Conservation (phyloP, 495 filamentous ascomycete species). For the Penicillium subrubescens region DNA sequence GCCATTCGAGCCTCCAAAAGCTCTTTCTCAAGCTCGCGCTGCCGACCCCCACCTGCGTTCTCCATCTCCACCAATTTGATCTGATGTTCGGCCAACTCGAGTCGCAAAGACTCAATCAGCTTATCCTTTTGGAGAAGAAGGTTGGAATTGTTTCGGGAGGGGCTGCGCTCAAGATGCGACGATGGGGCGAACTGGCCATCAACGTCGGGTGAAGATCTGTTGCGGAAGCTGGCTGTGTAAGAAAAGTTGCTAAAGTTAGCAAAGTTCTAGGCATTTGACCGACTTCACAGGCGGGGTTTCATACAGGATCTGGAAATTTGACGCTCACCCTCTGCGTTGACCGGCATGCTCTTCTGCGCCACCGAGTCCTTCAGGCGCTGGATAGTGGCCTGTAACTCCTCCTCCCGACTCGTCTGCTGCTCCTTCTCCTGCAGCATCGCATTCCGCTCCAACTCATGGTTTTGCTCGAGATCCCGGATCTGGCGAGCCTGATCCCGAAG, state of each 20-base stretch:
- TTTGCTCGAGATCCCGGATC: constrained; percentile 83
- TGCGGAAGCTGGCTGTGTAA: constrained; percentile 54
- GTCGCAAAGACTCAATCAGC: constrained; percentile 85
- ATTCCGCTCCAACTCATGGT: constrained; percentile 86
- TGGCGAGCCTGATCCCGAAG: constrained; percentile 76
- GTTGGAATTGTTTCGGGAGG: constrained; percentile 83
- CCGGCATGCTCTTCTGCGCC: constrained; percentile 64
- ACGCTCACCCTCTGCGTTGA: constrained; percentile 64
- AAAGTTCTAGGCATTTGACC: neutral
- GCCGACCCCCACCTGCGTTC: constrained; percentile 80
- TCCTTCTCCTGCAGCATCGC: constrained; percentile 89
- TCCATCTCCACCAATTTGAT: constrained; percentile 95
- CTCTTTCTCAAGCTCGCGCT: constrained; percentile 84
- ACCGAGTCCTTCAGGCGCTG: constrained; percentile 87
- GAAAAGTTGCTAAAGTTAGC: constrained; percentile 34
- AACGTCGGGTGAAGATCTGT: constrained; percentile 44
- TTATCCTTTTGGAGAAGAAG: constrained; percentile 93
- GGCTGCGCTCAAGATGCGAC: constrained; percentile 73
- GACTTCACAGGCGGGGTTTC: constrained; percentile 24
- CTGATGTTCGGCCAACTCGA: constrained; percentile 92
- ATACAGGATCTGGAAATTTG: constrained; percentile 71
- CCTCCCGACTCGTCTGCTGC: constrained; percentile 77
- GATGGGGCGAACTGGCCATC: constrained; percentile 89
- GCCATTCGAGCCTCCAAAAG: constrained; percentile 90
- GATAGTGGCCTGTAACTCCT: constrained; percentile 85